Evolutionary conservation across 176 grass and related monocot species (phyloP), one percentile per base, ranked within the genome.

Genomic region (Poa pratensis): DNA sequence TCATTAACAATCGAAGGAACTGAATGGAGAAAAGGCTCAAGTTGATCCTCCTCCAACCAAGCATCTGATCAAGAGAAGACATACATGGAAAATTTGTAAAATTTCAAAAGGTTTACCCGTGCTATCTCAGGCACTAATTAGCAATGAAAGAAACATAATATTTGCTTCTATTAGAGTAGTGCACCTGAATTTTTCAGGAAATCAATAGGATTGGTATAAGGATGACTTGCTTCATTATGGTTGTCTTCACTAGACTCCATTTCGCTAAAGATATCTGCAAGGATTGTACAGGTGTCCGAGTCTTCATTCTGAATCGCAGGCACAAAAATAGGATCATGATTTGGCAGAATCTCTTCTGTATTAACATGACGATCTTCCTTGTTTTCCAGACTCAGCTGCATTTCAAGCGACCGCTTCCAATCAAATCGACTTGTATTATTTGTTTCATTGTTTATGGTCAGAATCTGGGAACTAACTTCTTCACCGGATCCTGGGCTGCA

Each of bases 381-480:
- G 76, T 86, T 78, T 86, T 92, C 90, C 52, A 90, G 75, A 85
- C 86, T 90, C 60, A 90, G 77, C 64, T 82, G 76, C 82, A 79
- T 61, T 79, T 90, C 55, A 88, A 89, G 75, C 57, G 72, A 89
- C 58, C 73, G 77, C 49, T 87, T 28, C 79, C 77, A 89, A 58
- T 94, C 89, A 48, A 81, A 86, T 88, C 2, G 66, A 77, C 75
- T 74, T 42, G 28, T 63, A 55, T 70, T 27, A 28, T 69, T 65
- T 81, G 43, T 66, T 51, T 85, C 76, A 70, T 82, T 65, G 72
- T 80, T 90, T 85, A 53, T 28, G 27, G 32, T 70, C 74, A 61
- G 10, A 54, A 81, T 87, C 52, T 72, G 82, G 79, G 97, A 99
- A 90, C 84, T 89, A 81, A 96, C 91, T 90, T 99, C 96, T 85